These are phyloP conservation scores for Phanerodontia chrysosporium DNA, from an alignment of 768 basidiomycete genomes.

Conservation along the genomic window DNA sequence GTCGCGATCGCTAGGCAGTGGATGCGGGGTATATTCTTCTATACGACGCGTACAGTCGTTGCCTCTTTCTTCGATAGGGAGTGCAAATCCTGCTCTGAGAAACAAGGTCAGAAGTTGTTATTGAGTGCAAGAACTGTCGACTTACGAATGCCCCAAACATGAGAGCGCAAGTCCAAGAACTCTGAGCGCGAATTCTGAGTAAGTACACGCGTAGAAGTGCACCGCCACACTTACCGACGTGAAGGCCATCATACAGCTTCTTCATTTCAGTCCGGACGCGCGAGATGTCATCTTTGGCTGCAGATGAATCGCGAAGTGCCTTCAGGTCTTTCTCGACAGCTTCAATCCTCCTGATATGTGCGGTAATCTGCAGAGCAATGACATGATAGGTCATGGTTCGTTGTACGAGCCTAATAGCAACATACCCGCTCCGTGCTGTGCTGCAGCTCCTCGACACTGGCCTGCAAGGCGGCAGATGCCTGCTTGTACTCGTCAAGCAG, in stretches of 20 bases:
- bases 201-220: not conserved
- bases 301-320: conserved; percentile 57
- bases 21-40: conserved; percentile 6
- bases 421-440: conserved; percentile 75
- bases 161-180: conserved; percentile 73
- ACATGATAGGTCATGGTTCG: not conserved
- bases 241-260: conserved; percentile 81
- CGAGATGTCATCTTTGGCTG: conserved; percentile 78
- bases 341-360: conserved; percentile 80
- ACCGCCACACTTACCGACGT: conserved; percentile 52
- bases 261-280: conserved; percentile 77
- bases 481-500: conserved; percentile 87
- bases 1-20: too few species aligned
- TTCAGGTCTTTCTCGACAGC: conserved; percentile 88
- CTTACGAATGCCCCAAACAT: conserved; percentile 88
- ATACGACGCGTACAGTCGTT: conserved; percentile 50
- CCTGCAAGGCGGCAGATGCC: conserved; percentile 82
- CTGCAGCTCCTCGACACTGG: conserved; percentile 84
- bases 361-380: conserved; percentile 52
- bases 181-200: conserved; percentile 38
- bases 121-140: conserved; percentile 15
- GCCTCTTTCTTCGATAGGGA: conserved; percentile 64
- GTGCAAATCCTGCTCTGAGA: conserved; percentile 78
- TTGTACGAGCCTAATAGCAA: not conserved
- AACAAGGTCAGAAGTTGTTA: not conserved